These are phyloP conservation scores for Leucocoprinus leucothites DNA, from an alignment of 768 basidiomycete species.

Conservation along the genomic window DNA sequence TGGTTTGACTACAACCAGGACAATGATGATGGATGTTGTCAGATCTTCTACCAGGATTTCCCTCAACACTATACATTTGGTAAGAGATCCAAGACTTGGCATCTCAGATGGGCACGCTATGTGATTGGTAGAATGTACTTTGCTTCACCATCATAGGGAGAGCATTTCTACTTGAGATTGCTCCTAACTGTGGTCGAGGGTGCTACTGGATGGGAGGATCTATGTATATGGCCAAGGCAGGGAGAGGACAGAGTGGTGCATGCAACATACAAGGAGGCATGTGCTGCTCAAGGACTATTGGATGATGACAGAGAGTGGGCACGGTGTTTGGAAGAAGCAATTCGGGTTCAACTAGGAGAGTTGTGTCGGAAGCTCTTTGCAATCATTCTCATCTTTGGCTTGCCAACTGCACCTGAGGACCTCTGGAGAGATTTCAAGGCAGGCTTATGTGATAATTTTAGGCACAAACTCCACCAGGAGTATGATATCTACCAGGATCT, in stretches of 20 bases:
- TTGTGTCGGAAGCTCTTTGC: constrained; percentile 35
- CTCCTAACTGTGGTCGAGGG: too few species aligned
- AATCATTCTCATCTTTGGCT: constrained; percentile 29
- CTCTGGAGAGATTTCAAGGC: constrained; percentile 36
- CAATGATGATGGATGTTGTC: too few species aligned
- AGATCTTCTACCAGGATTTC: constrained; percentile 34
- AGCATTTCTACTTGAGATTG: too few species aligned
- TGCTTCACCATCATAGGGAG: constrained; percentile 25
- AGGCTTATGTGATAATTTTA: constrained; percentile 40
- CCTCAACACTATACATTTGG: constrained; percentile 19
- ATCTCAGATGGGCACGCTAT: constrained; percentile 19
- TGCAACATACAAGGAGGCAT: constrained; percentile 37
- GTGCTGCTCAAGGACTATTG: constrained; percentile 37
- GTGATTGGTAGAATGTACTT: constrained; percentile 41
- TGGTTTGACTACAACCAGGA: too few species aligned
- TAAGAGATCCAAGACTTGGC: constrained; percentile 23
- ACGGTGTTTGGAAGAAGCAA: constrained; percentile 36
- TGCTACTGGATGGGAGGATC: too few species aligned
- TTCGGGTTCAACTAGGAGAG: constrained; percentile 32
- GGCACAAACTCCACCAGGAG: constrained; percentile 9
- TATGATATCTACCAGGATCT: not conserved
- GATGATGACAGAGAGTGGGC: constrained; percentile 48
- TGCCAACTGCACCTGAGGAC: constrained; percentile 23
- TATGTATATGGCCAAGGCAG: too few species aligned
- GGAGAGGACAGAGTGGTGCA: too few species aligned